Evolutionary conservation across 2,329 filamentous ascomycete species (phyloP), one percentile per base, ranked within the genome.

Genomic region (Fusarium xyrophilum): DNA sequence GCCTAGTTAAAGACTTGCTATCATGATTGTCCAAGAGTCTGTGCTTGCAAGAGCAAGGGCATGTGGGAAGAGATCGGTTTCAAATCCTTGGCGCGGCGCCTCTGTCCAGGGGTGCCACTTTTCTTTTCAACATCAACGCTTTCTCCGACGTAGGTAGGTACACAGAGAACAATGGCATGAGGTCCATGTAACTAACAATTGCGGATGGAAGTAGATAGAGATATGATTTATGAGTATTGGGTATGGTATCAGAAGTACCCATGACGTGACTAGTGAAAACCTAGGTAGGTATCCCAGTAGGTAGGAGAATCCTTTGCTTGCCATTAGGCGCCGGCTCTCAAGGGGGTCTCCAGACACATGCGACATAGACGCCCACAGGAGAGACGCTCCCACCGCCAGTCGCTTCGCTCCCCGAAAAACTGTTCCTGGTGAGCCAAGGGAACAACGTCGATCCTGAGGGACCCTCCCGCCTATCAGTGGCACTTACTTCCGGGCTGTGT

Each of bases 331-430:
- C 67, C 58, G 27, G 32, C 42, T 46, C 30, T 40, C 50, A 60
- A 40, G 39, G 54, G 66, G 48, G 40, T 39, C 51, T 42, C 67
- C 67, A 55, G 58, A 60, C 63, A 67, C 67, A 69, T 69, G 67
- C 54, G 67, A 70, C 67, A 55, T 69, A 69, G 63, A 68, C 67
- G 67, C 67, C 67, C 67, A 69, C 54, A 69, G 63, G 64, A 67
- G 67, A 69, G 67, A 69, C 67, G 63, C 67, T 64, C 52, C 67
- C 57, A 70, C 62, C 46, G 32, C 67, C 67, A 69, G 67, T 69
- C 67, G 59, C 67, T 60, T 63, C 36, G 12, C 50, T 56, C 59
- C 56, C 59, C 46, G 39, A 53, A 43, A 43, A 57, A 59, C 32
- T 47, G 28, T 50, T 36, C 64, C 56, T 60, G 54, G 61, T 58